Evolutionary conservation across 495 filamentous ascomycete species (phyloP).

Genomic region (Neurospora sp.): DNA sequence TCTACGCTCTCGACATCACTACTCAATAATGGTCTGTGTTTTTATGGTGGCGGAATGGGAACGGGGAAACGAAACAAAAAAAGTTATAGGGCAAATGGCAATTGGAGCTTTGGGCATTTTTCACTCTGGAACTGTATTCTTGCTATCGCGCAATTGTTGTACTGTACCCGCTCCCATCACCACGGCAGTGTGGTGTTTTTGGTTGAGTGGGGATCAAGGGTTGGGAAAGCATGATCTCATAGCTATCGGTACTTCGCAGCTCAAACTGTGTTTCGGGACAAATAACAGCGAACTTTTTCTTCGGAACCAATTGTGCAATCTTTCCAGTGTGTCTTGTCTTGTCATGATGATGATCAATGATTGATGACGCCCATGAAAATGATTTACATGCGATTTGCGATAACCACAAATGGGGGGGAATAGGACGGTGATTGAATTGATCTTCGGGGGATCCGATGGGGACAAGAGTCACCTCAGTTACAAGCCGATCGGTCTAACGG

Average conservation of each 20-base stretch:
- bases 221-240: background rate
- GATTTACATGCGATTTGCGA: background rate
- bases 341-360: background rate
- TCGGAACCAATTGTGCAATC: background rate
- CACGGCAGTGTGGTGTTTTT: background rate
- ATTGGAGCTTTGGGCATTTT: background rate
- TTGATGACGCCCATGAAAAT: background rate
- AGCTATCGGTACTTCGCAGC: background rate
- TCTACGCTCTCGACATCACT: background rate
- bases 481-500: background rate
- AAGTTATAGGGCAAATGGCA: background rate
- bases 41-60: background rate
- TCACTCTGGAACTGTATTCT: background rate
- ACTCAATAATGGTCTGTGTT: slow-evolving; percentile 1
- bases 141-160: background rate
- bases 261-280: background rate
- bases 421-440: background rate
- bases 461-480: background rate
- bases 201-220: background rate
- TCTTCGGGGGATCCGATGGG: background rate
- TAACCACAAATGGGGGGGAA: background rate
- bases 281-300: background rate
- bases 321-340: background rate
- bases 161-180: background rate
- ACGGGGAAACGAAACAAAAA: background rate